Evolutionary conservation across 2,329 filamentous ascomycete species (phyloP), one percentile per base, ranked within the genome.

Genomic region (Clonostachys chloroleuca): DNA sequence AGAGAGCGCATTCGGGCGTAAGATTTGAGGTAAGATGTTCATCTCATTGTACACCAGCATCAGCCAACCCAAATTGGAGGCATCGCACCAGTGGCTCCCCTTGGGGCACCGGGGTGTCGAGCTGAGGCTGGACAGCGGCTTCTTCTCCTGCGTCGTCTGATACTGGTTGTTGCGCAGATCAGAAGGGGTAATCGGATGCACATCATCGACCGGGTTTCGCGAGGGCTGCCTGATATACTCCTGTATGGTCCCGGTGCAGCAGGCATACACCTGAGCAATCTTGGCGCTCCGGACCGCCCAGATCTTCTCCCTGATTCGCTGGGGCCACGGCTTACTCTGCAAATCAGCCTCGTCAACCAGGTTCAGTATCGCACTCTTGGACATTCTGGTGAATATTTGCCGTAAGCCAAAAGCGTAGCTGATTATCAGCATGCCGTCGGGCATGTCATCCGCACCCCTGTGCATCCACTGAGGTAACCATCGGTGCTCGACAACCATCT

Each of bases 391-490:
- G 46, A 80, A 80, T 5, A 79, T 63, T 16, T 69, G 60, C 10
- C 72, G 62, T 14, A 72, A 54, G 5, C 77, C 75, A 56, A 80
- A 80, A 0, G 70, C 72, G 52, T 77, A 80, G 52, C 72, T 74
- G 42, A 80, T 77, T 14, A 78, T 60, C 44, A 80, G 55, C 2
- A 78, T 64, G 0, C 72, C 77, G 40, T 74, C 73, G 0, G 73
- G 67, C 64, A 74, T 73, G 40, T 72, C 67, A n/a, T 75, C 70
- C 2, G 65, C 67, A 2, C 69, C 69, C 47, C 65, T 66, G 50
- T 74, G 68, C 54, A 74, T 65, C 76, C 75, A 80, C 40, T 73
- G 67, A 2, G 74, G 74, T 16, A 80, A 53, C 76, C 77, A 80
- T 36, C 64, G 54, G 50, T 76, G 70, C 50, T 78, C 74, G 5